These are phyloP conservation scores for Phytopythium vexans DNA, from an alignment of 352 stramenopile species.

Conservation along the genomic window DNA sequence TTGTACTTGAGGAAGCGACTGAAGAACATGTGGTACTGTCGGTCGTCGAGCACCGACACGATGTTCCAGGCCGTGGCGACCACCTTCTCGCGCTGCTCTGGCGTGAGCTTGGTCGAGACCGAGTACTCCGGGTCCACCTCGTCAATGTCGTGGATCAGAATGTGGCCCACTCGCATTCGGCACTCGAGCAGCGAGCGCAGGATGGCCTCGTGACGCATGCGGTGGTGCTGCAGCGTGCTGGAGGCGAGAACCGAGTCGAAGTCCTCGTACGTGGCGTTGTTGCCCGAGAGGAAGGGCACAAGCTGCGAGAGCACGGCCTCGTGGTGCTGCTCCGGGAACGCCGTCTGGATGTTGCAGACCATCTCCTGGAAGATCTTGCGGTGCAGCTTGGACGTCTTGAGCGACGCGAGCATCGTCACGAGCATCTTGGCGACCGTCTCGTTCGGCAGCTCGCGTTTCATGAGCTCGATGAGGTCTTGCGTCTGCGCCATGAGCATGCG, in stretches of 20 bases:
- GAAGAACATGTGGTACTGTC: conserved; percentile 87
- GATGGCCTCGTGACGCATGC: conserved; percentile 78
- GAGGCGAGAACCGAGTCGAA: conserved; percentile 59
- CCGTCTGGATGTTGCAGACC: conserved; percentile 82
- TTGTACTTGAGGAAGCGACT: conserved; percentile 87
- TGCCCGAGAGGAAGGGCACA: conserved; percentile 78
- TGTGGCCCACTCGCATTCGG: conserved; percentile 81
- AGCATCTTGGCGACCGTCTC: conserved; percentile 85
- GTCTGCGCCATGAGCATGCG: conserved; percentile 71
- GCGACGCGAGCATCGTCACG: conserved; percentile 75
- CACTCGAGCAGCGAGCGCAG: conserved; percentile 73
- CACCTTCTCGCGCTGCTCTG: conserved; percentile 70
- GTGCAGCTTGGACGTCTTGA: conserved; percentile 84
- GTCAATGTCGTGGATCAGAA: conserved; percentile 83
- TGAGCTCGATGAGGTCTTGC: conserved; percentile 53
- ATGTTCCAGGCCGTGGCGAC: conserved; percentile 86
- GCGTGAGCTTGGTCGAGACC: conserved; percentile 51
- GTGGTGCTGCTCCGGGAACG: conserved; percentile 63
- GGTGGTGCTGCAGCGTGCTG: conserved; percentile 69
- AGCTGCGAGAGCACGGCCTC: conserved; percentile 57
- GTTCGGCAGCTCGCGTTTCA: conserved; percentile 60
- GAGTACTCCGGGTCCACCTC: conserved; percentile 59
- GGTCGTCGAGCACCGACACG: conserved; percentile 77
- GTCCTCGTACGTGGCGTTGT: conserved; percentile 69
- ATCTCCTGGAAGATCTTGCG: conserved; percentile 89